phyloP scores from a whole-genome alignment of 2,329 filamentous ascomycete genomes.

The Talaromyces sp. region DNA sequence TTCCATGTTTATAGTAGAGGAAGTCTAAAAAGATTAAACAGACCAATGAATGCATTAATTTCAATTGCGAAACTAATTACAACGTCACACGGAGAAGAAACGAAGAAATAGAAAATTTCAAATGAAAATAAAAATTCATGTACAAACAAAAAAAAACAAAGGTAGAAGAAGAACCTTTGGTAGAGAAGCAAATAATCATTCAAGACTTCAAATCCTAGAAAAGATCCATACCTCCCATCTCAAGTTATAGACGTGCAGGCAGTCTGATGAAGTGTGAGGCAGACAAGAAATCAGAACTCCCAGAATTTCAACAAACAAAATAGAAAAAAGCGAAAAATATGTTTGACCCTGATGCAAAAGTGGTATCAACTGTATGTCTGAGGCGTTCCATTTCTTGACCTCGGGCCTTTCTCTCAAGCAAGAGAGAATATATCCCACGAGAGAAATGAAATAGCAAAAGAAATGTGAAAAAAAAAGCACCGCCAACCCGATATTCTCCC shows the following conservation, averaged over 20 bases:
- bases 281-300: neutral
- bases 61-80: neutral
- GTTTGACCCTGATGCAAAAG: constrained; percentile 1
- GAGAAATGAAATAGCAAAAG: neutral
- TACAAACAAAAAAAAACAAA: neutral
- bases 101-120: neutral
- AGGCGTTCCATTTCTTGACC: neutral
- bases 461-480: neutral
- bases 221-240: neutral
- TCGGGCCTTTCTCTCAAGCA: neutral
- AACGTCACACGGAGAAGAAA: neutral
- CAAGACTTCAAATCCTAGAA: neutral
- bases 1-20: too few relatives aligned
- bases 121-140: neutral
- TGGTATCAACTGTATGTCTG: constrained; percentile 1
- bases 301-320: neutral
- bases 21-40: neutral
- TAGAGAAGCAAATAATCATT: neutral
- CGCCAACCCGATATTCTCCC: neutral
- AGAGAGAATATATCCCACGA: neutral
- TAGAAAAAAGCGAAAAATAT: neutral
- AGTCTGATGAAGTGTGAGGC: neutral
- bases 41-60: neutral
- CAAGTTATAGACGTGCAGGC: neutral
- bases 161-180: neutral